Evolutionary conservation across 352 stramenopile genomes (phyloP).

Genomic region (Blastocystis sp.): DNA sequence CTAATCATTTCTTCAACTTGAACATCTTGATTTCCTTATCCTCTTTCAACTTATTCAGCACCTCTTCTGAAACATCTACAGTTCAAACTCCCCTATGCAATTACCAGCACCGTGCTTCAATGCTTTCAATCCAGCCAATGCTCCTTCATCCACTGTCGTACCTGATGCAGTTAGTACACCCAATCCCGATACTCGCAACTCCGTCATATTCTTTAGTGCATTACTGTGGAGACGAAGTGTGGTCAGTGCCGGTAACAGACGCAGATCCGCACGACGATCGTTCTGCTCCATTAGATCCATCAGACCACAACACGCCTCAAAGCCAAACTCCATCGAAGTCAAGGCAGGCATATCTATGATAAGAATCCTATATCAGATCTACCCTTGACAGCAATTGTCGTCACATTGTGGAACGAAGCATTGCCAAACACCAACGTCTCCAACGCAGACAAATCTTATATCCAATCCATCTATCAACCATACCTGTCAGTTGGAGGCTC

Average conservation of each 20-base stretch:
- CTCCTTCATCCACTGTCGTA: background rate
- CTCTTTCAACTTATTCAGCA: background rate
- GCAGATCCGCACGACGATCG: background rate
- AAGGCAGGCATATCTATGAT: constrained; percentile 4
- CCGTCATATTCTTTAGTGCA: background rate
- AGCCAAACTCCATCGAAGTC: background rate
- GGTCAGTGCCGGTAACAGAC: background rate
- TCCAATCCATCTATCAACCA: background rate
- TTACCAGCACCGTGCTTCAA: constrained; percentile 6
- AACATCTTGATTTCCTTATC: background rate
- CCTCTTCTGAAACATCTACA: background rate
- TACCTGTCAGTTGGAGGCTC: constrained; percentile 12
- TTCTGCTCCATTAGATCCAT: background rate
- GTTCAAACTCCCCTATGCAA: background rate
- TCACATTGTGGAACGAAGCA: background rate
- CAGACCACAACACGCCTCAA: background rate
- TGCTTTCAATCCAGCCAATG: background rate
- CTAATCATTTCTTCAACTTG: constrained; percentile 34
- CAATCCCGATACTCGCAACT: background rate
- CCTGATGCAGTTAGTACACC: background rate
- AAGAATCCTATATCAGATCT: background rate
- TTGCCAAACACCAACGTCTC: background rate
- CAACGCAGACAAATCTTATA: constrained; percentile 41
- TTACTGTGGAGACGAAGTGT: background rate
- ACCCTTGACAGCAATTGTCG: background rate